Percentiles rank a stretch among this genome's conserved stretches.
These are phyloP conservation scores for Dendrobium chrysotoxum DNA, from an alignment of 106 monocot genomes.

Conservation along the genomic window DNA sequence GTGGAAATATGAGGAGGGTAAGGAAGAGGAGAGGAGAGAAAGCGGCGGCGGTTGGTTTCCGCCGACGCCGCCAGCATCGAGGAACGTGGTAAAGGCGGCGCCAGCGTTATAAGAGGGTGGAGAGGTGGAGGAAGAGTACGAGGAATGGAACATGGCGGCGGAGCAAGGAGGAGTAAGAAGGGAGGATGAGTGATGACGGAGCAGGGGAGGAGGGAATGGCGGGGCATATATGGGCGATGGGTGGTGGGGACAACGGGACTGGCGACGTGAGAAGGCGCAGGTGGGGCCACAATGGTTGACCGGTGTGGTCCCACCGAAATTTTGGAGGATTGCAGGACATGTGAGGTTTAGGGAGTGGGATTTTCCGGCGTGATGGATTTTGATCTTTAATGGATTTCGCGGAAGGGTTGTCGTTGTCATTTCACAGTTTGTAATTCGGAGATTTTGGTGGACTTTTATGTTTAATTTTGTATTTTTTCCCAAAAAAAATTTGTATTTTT, in stretches of 20 bases:
- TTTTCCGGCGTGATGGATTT: neutral
- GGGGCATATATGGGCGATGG: neutral
- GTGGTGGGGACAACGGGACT: neutral
- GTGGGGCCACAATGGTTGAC: neutral
- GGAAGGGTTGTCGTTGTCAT: neutral
- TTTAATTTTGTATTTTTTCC: too few species aligned
- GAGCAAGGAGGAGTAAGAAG: neutral
- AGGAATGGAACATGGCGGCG: constrained; percentile 5
- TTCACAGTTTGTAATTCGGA: neutral
- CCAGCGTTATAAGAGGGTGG: neutral
- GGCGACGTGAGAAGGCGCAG: neutral
- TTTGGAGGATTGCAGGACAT: neutral
- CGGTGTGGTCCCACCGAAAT: too few species aligned
- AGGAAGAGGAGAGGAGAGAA: neutral
- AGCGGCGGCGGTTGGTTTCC: neutral
- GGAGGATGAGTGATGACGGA: neutral
- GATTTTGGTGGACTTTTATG: neutral
- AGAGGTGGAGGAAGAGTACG: neutral
- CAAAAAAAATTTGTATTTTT: too few species aligned
- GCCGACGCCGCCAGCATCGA: neutral
- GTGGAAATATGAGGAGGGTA: neutral
- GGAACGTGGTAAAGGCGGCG: neutral
- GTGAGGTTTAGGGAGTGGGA: neutral
- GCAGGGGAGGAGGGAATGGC: neutral
- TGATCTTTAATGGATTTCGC: neutral